These are phyloP conservation scores for Plectosphaerella sp. DNA, from an alignment of 2,329 filamentous ascomycete genomes.

Conservation along the genomic window DNA sequence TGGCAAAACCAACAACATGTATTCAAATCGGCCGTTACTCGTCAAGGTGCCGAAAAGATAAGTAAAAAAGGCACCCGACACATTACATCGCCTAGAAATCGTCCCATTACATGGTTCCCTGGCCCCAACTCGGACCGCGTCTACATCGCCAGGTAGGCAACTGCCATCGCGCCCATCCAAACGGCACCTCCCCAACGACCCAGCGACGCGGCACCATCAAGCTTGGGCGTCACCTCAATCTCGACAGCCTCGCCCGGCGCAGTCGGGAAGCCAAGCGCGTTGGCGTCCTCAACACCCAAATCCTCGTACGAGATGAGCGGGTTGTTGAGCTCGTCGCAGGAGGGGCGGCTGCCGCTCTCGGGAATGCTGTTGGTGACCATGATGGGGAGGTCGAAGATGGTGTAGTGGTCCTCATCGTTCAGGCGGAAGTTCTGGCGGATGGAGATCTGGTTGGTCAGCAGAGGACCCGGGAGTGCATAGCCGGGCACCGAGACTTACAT, in stretches of 20 bases:
- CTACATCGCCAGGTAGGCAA: constrained; percentile 21
- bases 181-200: constrained; percentile 25
- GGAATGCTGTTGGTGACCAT: constrained; percentile 62
- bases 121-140: background rate
- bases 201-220: constrained; percentile 17
- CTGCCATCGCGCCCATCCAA: constrained; percentile 25
- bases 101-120: too few species aligned
- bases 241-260: constrained; percentile 45
- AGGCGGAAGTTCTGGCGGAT: constrained; percentile 67
- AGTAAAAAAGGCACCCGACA: background rate
- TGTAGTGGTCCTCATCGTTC: constrained; percentile 61
- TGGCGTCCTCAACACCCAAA: constrained; percentile 36
- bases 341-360: constrained; percentile 31
- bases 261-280: constrained; percentile 42
- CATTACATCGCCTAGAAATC: background rate
- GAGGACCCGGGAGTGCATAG: constrained; percentile 1
- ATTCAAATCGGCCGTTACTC: too few species aligned
- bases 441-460: constrained; percentile 45
- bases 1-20: too few species aligned
- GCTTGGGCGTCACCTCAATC: constrained; percentile 27
- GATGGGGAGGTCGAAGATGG: constrained; percentile 67
- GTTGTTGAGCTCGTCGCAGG: constrained; percentile 49
- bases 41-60: background rate
- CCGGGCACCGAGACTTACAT: constrained; percentile 33
- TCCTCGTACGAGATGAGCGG: constrained; percentile 41